phyloP scores from a whole-genome alignment of 2,329 filamentous ascomycete species.

The Aspergillus clavatus region DNA sequence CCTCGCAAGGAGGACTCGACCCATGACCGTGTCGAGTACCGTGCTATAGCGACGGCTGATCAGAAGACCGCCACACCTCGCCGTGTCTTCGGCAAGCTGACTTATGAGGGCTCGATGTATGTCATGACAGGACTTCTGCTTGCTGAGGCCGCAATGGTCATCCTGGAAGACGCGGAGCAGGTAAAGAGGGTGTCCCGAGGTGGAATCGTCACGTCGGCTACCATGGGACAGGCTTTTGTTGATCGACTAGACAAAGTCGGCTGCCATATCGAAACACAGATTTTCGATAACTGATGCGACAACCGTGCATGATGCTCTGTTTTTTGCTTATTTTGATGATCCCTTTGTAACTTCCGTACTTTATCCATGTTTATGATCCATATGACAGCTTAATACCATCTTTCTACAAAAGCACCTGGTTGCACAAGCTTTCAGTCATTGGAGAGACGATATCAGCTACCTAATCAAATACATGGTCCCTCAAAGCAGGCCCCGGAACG shows the following conservation, averaged over 20 bases:
- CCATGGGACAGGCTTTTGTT: conserved; percentile 44
- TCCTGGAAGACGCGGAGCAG: conserved; percentile 40
- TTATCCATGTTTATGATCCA: neutral
- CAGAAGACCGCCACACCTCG: conserved; percentile 30
- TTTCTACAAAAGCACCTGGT: no score
- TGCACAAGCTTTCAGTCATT: no score
- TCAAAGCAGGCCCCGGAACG: neutral
- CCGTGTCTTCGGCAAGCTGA: conserved; percentile 40
- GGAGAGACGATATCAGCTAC: no score
- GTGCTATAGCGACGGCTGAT: conserved; percentile 44
- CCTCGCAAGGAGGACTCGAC: conserved; percentile 41
- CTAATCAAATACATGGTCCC: no score
- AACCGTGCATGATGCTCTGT: neutral
- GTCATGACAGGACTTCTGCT: conserved; percentile 41
- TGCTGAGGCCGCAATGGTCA: conserved; percentile 43
- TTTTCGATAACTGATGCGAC: conserved; percentile 27
- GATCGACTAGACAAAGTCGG: conserved; percentile 43
- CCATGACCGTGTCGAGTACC: conserved; percentile 39
- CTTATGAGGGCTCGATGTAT: conserved; percentile 42
- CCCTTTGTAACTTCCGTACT: neutral
- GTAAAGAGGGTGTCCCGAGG: conserved; percentile 39
- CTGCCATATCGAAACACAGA: conserved; percentile 37
- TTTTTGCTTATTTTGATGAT: neutral
- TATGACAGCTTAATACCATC: no score
- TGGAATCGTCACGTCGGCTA: conserved; percentile 47